Evolutionary conservation across 768 basidiomycete species (phyloP), one percentile per base, ranked within the genome.

Genomic region (Russula griseocarnosa): DNA sequence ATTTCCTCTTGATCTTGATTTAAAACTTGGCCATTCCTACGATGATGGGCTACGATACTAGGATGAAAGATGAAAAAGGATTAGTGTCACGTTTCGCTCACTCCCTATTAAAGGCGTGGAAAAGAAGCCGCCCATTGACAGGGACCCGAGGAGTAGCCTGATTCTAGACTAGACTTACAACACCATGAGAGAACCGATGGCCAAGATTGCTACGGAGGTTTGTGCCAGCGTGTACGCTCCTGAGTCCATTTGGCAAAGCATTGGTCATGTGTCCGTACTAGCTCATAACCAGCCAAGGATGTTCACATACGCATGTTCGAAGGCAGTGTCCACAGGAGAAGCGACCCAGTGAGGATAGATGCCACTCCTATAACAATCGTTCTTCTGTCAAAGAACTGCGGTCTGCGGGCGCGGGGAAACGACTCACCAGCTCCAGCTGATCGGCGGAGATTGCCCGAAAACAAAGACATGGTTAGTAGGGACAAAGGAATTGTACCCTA

Each of bases 1-100:
- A 84, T 80, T 70, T 92, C 88, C 70, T 90, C 88, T 69, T 92
- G 90, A 60, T 78, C 79, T 68, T 83, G 84, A 51, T 86, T 84
- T 69, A 92, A 73, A 65, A 86, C 71, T 56, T 81, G 81, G 16
- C 85, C 87, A 52, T 82, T 78, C 70, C 75, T 77, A 61, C 81
- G 80, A 69, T 90, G 83, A 70, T 91, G 88, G 75, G 86, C 79
- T 51, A 86, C 75, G 51, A 88, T 80, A 69, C 90, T 92, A 46
- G 14, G 51, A 4, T 38, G 44, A 3, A 38, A 30, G 24, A 36
- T 49, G 24, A 20, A 36, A 36, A 36, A 30, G n/a, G 53, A 58
- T 52, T 20, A 46, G 42, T 14, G 24, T 46, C 20, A 9, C 38
- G 44, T n/a, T n/a, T n/a, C n/a, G n/a, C n/a, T n/a, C n/a, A n/a